Evolutionary conservation across 805 yeast genomes (phyloP).

Genomic region (Saturnispora diversa): DNA sequence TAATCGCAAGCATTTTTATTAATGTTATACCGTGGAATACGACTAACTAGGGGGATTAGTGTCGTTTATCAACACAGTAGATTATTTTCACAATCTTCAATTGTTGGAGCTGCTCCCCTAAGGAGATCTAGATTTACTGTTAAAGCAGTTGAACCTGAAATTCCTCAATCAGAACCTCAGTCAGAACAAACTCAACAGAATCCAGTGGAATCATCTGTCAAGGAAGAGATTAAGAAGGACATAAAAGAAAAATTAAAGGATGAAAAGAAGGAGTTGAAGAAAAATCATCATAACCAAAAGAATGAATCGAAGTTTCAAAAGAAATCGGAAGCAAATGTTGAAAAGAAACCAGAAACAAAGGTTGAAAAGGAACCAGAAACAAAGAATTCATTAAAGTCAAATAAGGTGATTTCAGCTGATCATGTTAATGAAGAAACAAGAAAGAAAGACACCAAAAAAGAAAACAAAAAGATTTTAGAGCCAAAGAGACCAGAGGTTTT

Average conservation of each 20-base stretch:
- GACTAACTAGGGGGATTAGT: not conserved
- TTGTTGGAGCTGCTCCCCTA: not conserved
- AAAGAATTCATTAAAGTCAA: no score
- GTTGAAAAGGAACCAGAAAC: not conserved
- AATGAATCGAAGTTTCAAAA: not conserved
- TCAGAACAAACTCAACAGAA: no score
- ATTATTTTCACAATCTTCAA: not conserved
- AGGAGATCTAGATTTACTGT: constrained; percentile 7
- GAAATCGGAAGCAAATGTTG: not conserved
- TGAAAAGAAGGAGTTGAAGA: not conserved
- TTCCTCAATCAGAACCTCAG: not conserved
- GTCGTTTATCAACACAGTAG: not conserved
- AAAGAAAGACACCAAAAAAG: constrained; percentile 6
- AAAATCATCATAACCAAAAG: not conserved
- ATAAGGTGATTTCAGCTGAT: no score
- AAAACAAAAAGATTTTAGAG: constrained; percentile 6
- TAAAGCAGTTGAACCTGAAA: not conserved
- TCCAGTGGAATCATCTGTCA: no score
- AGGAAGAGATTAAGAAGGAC: not conserved
- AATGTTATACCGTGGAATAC: constrained; percentile 2
- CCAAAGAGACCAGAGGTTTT: constrained; percentile 8
- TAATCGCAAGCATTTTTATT: not conserved
- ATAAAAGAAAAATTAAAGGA: not conserved
- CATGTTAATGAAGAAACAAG: no score
- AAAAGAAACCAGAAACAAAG: not conserved